These are phyloP conservation scores for Globisporangium irregulare DNA, from an alignment of 352 stramenopile species.

Conservation along the genomic window DNA sequence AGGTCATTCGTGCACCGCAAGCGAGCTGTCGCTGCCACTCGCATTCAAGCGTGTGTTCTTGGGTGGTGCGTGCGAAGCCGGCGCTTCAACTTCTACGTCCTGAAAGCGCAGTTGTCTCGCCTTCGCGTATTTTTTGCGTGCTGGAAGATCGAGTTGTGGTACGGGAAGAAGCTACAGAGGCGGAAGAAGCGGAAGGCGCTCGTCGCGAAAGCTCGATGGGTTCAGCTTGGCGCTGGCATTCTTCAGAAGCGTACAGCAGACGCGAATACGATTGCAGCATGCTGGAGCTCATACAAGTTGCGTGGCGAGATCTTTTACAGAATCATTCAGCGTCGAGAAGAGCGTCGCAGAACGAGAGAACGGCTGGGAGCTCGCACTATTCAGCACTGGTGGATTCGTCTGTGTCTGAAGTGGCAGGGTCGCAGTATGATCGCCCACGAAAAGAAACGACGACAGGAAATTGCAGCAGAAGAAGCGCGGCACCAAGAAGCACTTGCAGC, in stretches of 20 bases:
- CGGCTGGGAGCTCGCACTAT: slow-evolving; percentile 21
- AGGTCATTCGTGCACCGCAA: slow-evolving; percentile 21
- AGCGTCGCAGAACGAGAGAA: slow-evolving; percentile 11
- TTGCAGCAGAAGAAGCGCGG: slow-evolving; percentile 3
- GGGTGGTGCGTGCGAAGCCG: slow-evolving; percentile 32
- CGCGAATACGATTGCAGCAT: slow-evolving; percentile 27
- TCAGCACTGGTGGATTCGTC: slow-evolving; percentile 42
- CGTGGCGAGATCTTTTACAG: slow-evolving; percentile 17
- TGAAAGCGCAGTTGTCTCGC: slow-evolving; percentile 35
- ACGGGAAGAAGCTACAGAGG: slow-evolving; percentile 19
- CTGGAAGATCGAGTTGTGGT: slow-evolving; percentile 61
- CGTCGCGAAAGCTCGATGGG: slow-evolving; percentile 32
- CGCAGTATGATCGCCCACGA: slow-evolving; percentile 23
- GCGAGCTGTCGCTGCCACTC: slow-evolving; percentile 20
- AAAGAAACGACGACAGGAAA: slow-evolving; percentile 10
- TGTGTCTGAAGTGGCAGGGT: slow-evolving; percentile 37
- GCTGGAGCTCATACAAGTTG: slow-evolving; percentile 33
- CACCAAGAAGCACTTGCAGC: background rate
- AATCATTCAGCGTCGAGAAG: slow-evolving; percentile 13
- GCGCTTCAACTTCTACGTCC: slow-evolving; percentile 42
- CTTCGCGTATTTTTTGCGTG: slow-evolving; percentile 38
- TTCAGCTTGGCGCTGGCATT: slow-evolving; percentile 26
- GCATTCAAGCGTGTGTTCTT: slow-evolving; percentile 28
- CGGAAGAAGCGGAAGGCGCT: slow-evolving; percentile 27
- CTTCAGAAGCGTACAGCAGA: slow-evolving; percentile 24